Conservation (phyloP, 2,329 filamentous ascomycete species). For the Colletotrichum shisoi region DNA sequence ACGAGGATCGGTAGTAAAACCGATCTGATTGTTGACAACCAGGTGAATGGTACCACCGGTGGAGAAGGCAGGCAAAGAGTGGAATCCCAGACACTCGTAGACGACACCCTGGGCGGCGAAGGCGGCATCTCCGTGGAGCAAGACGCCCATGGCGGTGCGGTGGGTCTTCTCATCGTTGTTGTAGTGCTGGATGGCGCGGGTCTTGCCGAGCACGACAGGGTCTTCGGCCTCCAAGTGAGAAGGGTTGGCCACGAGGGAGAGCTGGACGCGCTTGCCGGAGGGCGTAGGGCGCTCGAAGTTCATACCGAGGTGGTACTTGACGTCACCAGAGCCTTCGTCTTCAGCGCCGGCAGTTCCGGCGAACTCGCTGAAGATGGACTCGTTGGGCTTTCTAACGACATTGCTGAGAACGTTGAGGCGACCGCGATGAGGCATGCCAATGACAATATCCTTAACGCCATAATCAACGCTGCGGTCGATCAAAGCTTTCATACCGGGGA, state of each 20-base stretch:
- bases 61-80: slow-evolving; percentile 93
- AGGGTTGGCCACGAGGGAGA: slow-evolving; percentile 96
- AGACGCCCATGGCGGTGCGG: slow-evolving; percentile 89
- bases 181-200: slow-evolving; percentile 97
- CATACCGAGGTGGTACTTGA: slow-evolving; percentile 99
- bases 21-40: slow-evolving; percentile 99
- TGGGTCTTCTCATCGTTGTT: slow-evolving; percentile 95
- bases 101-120: slow-evolving; percentile 97
- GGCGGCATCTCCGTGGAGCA: slow-evolving; percentile 96
- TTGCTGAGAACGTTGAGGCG: slow-evolving; percentile 98
- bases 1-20: slow-evolving; percentile 97
- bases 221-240: slow-evolving; percentile 98
- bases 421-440: slow-evolving; percentile 98
- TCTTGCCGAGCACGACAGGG: slow-evolving; percentile 96
- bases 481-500: slow-evolving; percentile 98
- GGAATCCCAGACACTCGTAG: slow-evolving; percentile 98
- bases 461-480: slow-evolving; percentile 99
- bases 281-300: slow-evolving; percentile 99
- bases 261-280: slow-evolving; percentile 98
- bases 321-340: slow-evolving; percentile 96
- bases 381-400: slow-evolving; percentile 98
- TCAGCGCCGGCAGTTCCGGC: slow-evolving; percentile 84
- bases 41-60: slow-evolving; percentile 97
- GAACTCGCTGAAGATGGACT: slow-evolving; percentile 99
- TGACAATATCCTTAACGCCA: slow-evolving; percentile 98